A percentile compares a stretch with the other conserved stretches of the same genome.
Evolutionary conservation across 208 protist genomes (phyloP).

Genomic region (Strigomonas galati): DNA sequence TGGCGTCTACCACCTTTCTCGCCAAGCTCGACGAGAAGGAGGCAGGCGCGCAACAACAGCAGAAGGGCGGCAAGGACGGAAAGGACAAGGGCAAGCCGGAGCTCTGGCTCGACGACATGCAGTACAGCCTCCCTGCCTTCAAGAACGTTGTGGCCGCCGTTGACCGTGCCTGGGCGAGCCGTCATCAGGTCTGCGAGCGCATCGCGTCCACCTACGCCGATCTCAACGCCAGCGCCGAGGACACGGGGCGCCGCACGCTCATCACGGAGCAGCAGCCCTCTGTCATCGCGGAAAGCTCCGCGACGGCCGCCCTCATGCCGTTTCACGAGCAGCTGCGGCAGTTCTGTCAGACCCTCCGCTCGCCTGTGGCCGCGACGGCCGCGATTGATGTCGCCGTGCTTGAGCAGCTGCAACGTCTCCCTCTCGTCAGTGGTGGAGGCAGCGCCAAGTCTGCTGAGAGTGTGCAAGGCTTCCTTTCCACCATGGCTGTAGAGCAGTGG

Average conservation of each 20-base stretch:
- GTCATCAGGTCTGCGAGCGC: conserved; percentile 8
- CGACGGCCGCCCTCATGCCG: conserved; percentile 5
- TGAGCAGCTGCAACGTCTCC: conserved; percentile 13
- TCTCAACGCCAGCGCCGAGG: background rate
- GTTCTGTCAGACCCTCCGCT: conserved; percentile 41
- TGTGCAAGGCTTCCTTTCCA: background rate
- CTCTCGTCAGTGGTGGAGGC: background rate
- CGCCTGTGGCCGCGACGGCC: conserved; percentile 30
- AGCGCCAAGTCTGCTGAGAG: background rate
- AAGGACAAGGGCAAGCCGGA: conserved; percentile 18
- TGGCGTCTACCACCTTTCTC: conserved; percentile 53
- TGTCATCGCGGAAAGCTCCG: conserved; percentile 33
- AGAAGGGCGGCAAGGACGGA: conserved; percentile 12
- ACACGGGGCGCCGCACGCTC: background rate
- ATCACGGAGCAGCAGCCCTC: conserved; percentile 5
- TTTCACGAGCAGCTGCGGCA: conserved; percentile 40
- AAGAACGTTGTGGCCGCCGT: conserved; percentile 39
- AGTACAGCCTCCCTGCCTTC: conserved; percentile 41
- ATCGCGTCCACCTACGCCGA: conserved; percentile 2
- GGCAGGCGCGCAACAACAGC: background rate
- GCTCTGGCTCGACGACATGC: conserved; percentile 55
- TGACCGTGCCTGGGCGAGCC: conserved; percentile 25
- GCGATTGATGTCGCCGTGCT: conserved; percentile 47
- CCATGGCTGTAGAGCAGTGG: conserved; percentile 21
- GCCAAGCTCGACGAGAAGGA: conserved; percentile 40